Evolutionary conservation across 805 yeast species (phyloP).

Genomic region (Pichia rugopelliculosa): DNA sequence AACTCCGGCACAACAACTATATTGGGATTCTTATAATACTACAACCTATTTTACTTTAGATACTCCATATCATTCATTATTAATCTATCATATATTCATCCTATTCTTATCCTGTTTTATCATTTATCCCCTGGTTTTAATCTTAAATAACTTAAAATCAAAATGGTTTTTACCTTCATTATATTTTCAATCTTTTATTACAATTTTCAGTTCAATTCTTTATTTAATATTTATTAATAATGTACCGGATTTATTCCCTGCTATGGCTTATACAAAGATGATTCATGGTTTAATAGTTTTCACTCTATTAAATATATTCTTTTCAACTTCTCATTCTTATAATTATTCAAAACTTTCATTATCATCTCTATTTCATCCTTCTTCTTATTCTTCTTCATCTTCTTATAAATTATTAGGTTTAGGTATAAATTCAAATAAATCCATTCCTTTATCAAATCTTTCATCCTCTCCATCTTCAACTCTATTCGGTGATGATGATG

Average conservation of each 20-base stretch:
- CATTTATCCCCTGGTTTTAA: constrained; percentile 61
- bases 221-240: constrained; percentile 51
- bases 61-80: constrained; percentile 40
- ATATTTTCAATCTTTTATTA: constrained; percentile 39
- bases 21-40: constrained; percentile 75
- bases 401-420: constrained; percentile 9
- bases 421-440: not conserved
- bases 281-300: constrained; percentile 51
- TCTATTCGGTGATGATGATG: constrained; percentile 22
- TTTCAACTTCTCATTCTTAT: constrained; percentile 38
- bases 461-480: constrained; percentile 30
- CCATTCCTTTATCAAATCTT: constrained; percentile 24
- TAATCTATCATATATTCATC: constrained; percentile 48
- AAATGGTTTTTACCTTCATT: constrained; percentile 53
- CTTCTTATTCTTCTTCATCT: constrained; percentile 7
- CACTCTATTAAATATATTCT: constrained; percentile 43
- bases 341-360: not conserved
- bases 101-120: constrained; percentile 39
- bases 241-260: constrained; percentile 66
- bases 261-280: constrained; percentile 64
- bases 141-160: constrained; percentile 53
- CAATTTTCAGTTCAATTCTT: constrained; percentile 44
- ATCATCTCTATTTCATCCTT: not conserved
- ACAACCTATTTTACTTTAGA: constrained; percentile 62
- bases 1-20: constrained; percentile 62